These are phyloP conservation scores for Cladobotryum mycophilum DNA, from an alignment of 2,329 filamentous ascomycete genomes.

Conservation along the genomic window DNA sequence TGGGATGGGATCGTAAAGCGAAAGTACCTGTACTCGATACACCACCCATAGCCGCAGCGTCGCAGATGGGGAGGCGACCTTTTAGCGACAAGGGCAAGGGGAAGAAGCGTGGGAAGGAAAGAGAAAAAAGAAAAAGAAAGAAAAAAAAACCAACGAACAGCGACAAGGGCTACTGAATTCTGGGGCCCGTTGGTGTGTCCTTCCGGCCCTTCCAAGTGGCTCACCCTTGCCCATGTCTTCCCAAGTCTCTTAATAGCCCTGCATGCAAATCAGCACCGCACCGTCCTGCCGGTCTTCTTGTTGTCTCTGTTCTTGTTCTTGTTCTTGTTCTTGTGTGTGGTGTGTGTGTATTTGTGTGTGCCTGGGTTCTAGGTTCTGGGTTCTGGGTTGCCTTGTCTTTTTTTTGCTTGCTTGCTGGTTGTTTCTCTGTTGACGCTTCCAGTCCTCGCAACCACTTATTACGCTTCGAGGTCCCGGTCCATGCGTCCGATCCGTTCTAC, in stretches of 20 bases:
- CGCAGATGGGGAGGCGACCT: too few species aligned
- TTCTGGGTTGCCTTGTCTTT: too few species aligned
- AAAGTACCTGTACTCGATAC: too few species aligned
- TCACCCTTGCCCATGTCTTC: too few species aligned
- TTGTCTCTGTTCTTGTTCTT: too few species aligned
- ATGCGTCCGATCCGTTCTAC: neutral
- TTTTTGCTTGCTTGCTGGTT: neutral
- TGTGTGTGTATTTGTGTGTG: too few species aligned
- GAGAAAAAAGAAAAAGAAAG: neutral
- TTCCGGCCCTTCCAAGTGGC: slow-evolving; percentile 8
- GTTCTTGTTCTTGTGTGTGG: too few species aligned
- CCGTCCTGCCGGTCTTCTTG: too few species aligned
- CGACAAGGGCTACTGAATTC: too few species aligned
- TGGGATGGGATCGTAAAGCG: too few species aligned
- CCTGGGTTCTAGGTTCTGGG: too few species aligned
- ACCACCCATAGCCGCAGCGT: too few species aligned
- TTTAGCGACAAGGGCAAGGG: neutral
- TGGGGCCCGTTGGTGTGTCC: neutral
- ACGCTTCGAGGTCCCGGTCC: neutral
- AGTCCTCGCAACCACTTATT: neutral
- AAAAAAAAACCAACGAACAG: neutral
- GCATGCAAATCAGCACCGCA: neutral
- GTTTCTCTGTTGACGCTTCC: neutral
- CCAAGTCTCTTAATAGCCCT: neutral
- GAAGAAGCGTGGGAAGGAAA: neutral